A percentile compares a stretch with the other conserved stretches of the same genome.
Evolutionary conservation across 495 filamentous ascomycete genomes (phyloP).

Genomic region (Cenococcum geophilum): DNA sequence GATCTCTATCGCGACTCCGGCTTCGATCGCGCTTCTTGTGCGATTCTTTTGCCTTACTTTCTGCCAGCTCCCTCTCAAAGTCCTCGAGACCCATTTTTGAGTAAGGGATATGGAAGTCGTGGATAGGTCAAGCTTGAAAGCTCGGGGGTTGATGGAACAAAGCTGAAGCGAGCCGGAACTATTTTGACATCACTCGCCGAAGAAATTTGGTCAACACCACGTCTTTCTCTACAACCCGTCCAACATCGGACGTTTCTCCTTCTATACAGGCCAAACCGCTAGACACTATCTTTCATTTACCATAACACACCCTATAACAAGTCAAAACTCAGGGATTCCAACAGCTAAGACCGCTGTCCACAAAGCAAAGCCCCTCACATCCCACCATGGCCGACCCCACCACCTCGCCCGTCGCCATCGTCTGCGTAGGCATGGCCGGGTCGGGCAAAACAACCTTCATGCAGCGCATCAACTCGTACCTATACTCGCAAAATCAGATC

Average conservation of each 20-base stretch:
- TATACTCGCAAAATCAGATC: conserved; percentile 60
- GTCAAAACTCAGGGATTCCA: background rate
- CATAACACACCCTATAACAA: too few relatives aligned
- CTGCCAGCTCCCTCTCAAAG: conserved; percentile 41
- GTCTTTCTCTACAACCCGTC: background rate
- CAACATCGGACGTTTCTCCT: too few relatives aligned
- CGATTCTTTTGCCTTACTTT: conserved; percentile 26
- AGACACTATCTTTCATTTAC: too few relatives aligned
- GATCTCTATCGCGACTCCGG: conserved; percentile 27
- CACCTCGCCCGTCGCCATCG: conserved; percentile 59
- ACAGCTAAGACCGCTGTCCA: background rate
- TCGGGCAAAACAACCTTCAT: conserved; percentile 98
- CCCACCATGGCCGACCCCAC: conserved; percentile 27
- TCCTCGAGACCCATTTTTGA: conserved; percentile 38
- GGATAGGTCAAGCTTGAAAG: background rate
- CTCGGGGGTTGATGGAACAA: background rate
- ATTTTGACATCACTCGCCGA: conserved; percentile 5
- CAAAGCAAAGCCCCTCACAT: background rate
- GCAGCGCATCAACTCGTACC: conserved; percentile 89
- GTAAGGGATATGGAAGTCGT: background rate
- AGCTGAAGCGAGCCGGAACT: background rate
- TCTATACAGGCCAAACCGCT: too few relatives aligned
- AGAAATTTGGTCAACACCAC: background rate
- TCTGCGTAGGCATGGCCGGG: conserved; percentile 97
- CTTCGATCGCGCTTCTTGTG: conserved; percentile 29